Base-by-base conservation (phyloP, 1,284 basidiomycete species). In the Austroboletus novae-zelandiae region DNA sequence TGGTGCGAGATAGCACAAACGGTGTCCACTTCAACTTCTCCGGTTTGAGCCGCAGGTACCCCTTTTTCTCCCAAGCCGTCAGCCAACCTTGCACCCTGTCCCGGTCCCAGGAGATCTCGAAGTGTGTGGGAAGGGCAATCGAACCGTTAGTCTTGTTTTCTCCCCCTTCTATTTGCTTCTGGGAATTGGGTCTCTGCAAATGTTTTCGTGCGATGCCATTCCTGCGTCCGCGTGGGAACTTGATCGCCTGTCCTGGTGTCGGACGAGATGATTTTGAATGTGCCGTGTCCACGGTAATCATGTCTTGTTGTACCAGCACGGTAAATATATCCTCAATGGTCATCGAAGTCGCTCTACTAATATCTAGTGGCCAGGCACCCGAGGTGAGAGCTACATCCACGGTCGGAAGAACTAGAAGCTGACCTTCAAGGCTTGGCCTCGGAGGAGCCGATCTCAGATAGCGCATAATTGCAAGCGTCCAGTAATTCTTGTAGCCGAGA, bases 1-100 rank as follows among this genome's bases (percentile, higher is more conserved):
- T 73, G 39, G 73, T 76, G 54, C 84, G 72, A 8, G 86, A 76
- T 35, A 94, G 71, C 37, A 97, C 73, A 73, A 97, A 98, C 6
- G 96, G 96, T 55, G 88, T 94, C 91, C 97, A 99, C 64, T 93
- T 94, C 54, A 99, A 78, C 67, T 86, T 86, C 61, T 95, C 92
- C 0, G 94, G 86, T 55, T 81, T 83, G 46, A 99, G 77, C 60
- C 74, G 80, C 53, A 95, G 64, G 62, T 95, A 90, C 1, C 87
- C 89, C 69, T 96, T 98, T 18, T 73, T 70, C 57, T 90, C 85
- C 81, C 91, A 91, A 47, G 78, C 79, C 27, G 69, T 69, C 48
- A 98, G 61, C 64, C 88, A 89, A 35, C 74, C 75, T 9, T 77
- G 74, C 36, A 98, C 86, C 55, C 79, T 75, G n/a, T 76, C 78